A percentile compares a stretch with the other conserved stretches of the same genome.
Conservation (phyloP, 2,329 filamentous ascomycete species). For the Penicillium verrucosum region DNA sequence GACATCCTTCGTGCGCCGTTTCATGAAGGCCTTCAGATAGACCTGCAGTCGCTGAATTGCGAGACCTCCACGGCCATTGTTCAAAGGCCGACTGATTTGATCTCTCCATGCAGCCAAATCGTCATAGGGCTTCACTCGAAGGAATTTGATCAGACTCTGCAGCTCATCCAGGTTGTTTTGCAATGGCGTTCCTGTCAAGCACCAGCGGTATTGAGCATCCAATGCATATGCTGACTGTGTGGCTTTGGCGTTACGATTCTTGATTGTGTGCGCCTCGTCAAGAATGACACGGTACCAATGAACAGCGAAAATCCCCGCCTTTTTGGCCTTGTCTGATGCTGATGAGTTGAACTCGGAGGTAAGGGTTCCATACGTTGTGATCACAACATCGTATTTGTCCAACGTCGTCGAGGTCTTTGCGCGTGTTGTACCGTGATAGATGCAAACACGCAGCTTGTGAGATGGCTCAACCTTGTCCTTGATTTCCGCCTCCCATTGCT, state of each 20-base stretch:
- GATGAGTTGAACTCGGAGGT: conserved; percentile 74
- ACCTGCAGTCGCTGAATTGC: conserved; percentile 83
- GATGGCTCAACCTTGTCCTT: conserved; percentile 70
- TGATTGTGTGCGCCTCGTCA: conserved; percentile 97
- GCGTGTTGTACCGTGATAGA: conserved; percentile 85
- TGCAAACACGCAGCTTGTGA: conserved; percentile 72
- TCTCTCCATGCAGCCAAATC: conserved; percentile 84
- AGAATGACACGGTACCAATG: conserved; percentile 95
- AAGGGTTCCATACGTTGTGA: conserved; percentile 94
- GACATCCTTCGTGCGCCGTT: conserved; percentile 96
- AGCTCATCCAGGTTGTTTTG: conserved; percentile 97
- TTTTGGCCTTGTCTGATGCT: conserved; percentile 61
- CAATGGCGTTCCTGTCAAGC: conserved; percentile 92
- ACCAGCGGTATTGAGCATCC: conserved; percentile 87
- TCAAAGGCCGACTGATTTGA: conserved; percentile 85
- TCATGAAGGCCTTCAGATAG: conserved; percentile 92
- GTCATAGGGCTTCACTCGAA: conserved; percentile 88
- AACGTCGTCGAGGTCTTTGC: conserved; percentile 76
- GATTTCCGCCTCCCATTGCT: conserved; percentile 95
- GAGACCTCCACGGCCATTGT: conserved; percentile 81
- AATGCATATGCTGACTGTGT: conserved; percentile 89
- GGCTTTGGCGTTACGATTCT: conserved; percentile 93
- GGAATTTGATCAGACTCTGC: conserved; percentile 87
- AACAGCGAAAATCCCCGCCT: conserved; percentile 82
- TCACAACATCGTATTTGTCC: conserved; percentile 85